Base-by-base conservation (phyloP, 176 grass and related monocot genomes). In the Oryza nivara region DNA sequence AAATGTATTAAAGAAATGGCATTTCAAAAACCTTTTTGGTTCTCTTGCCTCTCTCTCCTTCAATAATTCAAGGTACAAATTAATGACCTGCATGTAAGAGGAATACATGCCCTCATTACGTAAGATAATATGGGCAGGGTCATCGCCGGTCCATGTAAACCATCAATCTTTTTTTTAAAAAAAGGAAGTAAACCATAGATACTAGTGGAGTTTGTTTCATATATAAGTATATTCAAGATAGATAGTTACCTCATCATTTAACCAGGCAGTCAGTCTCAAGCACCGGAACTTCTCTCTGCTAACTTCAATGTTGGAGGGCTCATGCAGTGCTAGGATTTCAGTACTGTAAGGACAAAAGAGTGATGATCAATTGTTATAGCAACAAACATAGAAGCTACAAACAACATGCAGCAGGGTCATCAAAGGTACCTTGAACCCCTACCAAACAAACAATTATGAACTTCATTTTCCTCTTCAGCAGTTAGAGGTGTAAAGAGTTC, bases 1-100 rank as follows among this genome's bases (percentile, higher is more conserved):
- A 79, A 97, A 97, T 66, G 92, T 92, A 89, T 97, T 97, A 61
- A 94, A 97, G 90, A 97, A 97, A 89, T 97, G 94, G 58, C 92
- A 97, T 79, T 92, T 97, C 71, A 92, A 63, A 83, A 89, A 97
- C 73, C 60, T 92, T 61, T 80, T 61, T 1, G 92, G 88, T 72
- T 94, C 87, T 87, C 94, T 97, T 80, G 28, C 80, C 79, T 87
- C 90, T 68, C 94, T 86, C 76, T 94, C 92, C 77, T 97, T 94
- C 74, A 97, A 86, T 71, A 97, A 86, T 87, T 90, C 92, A 87
- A 97, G 94, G 60, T 92, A 97, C 77, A 97, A 75, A 84, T 97
- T 97, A 73, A 97, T 94, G 68, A 97, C 90, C 94, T 97, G 86
- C 73, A 92, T 73, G 17, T 49, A 67, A 76, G 30, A 74, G 7